These are phyloP conservation scores for Penicillium angulare DNA, from an alignment of 495 filamentous ascomycete genomes.

Conservation along the genomic window DNA sequence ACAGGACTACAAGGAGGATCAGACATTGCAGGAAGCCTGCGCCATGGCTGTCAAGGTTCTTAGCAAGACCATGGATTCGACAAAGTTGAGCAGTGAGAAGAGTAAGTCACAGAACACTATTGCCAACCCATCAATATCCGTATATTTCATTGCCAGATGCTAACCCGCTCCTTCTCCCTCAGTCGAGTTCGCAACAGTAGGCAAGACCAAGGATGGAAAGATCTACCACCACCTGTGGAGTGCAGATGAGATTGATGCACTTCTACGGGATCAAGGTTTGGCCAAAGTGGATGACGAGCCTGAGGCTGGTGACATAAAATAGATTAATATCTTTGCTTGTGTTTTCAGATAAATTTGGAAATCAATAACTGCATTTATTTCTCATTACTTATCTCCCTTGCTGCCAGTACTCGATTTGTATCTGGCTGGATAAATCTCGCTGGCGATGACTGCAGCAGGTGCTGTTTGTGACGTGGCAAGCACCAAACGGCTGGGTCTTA, in stretches of 20 bases:
- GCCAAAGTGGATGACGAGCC: conserved; percentile 80
- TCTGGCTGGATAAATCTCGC: neutral
- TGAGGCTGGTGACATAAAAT: conserved; percentile 60
- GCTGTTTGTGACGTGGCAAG: conserved; percentile 43
- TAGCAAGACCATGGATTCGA: conserved; percentile 99
- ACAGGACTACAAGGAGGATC: conserved; percentile 99
- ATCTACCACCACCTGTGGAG: conserved; percentile 98
- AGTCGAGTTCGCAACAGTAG: conserved; percentile 99
- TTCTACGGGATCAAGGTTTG: conserved; percentile 92
- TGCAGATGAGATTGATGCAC: conserved; percentile 91
- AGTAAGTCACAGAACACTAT: conserved; percentile 55
- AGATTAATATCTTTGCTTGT: conserved; percentile 36
- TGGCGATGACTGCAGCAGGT: conserved; percentile 25
- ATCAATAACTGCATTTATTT: conserved; percentile 18
- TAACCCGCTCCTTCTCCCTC: conserved; percentile 28
- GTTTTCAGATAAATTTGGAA: conserved; percentile 28
- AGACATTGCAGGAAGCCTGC: conserved; percentile 92
- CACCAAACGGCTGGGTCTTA: conserved; percentile 24
- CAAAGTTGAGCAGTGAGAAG: conserved; percentile 97
- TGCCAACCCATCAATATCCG: neutral
- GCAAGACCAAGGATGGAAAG: conserved; percentile 89
- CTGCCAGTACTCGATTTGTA: neutral
- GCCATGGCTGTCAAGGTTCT: conserved; percentile 97
- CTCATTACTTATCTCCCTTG: neutral
- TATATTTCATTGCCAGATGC: conserved; percentile 3